phyloP scores from a whole-genome alignment of 208 protist genomes.

The Crithidia bombi region DNA sequence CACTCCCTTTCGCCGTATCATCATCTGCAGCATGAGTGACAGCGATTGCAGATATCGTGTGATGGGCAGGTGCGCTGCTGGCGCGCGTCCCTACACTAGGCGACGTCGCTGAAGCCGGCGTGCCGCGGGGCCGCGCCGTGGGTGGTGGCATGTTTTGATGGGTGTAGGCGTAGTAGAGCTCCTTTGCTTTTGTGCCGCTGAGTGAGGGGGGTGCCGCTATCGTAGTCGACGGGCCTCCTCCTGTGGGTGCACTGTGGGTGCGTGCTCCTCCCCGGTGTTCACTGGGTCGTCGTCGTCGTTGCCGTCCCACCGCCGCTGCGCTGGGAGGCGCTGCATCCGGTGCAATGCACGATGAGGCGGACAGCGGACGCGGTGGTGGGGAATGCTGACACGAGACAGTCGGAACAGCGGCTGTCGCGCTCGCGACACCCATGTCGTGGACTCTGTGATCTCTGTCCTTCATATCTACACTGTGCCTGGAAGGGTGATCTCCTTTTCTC shows the following conservation, averaged over 20 bases:
- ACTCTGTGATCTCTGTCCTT: too few relatives aligned
- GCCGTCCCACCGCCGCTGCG: neutral
- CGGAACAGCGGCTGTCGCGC: too few relatives aligned
- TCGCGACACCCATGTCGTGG: too few relatives aligned
- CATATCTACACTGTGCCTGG: too few relatives aligned
- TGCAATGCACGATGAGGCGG: neutral
- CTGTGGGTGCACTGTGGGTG: neutral
- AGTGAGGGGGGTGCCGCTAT: neutral
- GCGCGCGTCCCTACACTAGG: neutral
- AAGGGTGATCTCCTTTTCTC: too few relatives aligned
- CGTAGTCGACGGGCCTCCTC: neutral
- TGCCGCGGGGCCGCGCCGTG: too few relatives aligned
- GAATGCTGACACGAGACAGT: too few relatives aligned
- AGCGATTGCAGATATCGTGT: neutral
- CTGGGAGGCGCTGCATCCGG: neutral
- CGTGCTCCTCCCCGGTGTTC: neutral
- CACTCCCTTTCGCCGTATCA: neutral
- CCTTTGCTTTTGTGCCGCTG: conserved; percentile 19
- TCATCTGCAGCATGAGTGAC: neutral
- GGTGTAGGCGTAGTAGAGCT: conserved; percentile 35
- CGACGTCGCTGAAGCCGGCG: too few relatives aligned
- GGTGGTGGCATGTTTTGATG: conserved; percentile 15
- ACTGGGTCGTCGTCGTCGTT: neutral
- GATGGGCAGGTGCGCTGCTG: neutral
- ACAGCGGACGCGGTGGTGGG: conserved; percentile 9